phyloP scores from a whole-genome alignment of 1,284 basidiomycete species.

The Leucoagaricus sp. region DNA sequence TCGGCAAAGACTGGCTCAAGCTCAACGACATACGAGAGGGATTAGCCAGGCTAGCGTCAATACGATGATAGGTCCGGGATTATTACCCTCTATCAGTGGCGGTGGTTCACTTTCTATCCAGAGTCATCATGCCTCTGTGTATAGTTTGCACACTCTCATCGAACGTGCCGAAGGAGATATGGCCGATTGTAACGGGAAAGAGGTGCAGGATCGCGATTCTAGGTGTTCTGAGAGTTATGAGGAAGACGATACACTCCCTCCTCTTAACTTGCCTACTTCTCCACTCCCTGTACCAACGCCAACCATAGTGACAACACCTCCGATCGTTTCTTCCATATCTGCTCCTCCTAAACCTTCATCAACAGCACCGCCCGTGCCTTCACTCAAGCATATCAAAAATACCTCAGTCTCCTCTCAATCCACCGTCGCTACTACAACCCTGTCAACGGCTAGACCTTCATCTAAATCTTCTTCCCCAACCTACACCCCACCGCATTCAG shows the following conservation, averaged over 20 bases:
- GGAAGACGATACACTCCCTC: slow-evolving; percentile 1
- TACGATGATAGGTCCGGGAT: slow-evolving; percentile 22
- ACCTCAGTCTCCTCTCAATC: not conserved
- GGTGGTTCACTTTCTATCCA: slow-evolving; percentile 31
- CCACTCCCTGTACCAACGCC: not conserved
- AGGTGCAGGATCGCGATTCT: slow-evolving; percentile 1
- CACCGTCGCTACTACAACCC: not conserved
- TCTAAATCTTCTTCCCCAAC: not conserved
- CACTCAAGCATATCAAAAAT: not conserved
- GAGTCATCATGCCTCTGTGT: slow-evolving; percentile 47
- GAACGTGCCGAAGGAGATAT: slow-evolving; percentile 40
- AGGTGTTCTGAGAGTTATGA: slow-evolving; percentile 7
- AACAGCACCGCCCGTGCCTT: not conserved
- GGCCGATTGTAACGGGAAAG: not conserved
- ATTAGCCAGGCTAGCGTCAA: slow-evolving; percentile 31
- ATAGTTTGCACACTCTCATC: slow-evolving; percentile 47
- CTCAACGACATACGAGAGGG: slow-evolving; percentile 37
- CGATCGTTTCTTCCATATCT: not conserved
- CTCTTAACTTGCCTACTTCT: not conserved
- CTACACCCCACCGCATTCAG: slow-evolving; percentile 6
- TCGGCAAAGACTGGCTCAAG: slow-evolving; percentile 38
- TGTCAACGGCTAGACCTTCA: not conserved
- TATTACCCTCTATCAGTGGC: not conserved
- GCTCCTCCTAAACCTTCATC: not conserved
- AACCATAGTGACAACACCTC: not conserved